These are phyloP conservation scores for Carex kokanica DNA, from an alignment of 176 grass and related monocot species.

Conservation along the genomic window DNA sequence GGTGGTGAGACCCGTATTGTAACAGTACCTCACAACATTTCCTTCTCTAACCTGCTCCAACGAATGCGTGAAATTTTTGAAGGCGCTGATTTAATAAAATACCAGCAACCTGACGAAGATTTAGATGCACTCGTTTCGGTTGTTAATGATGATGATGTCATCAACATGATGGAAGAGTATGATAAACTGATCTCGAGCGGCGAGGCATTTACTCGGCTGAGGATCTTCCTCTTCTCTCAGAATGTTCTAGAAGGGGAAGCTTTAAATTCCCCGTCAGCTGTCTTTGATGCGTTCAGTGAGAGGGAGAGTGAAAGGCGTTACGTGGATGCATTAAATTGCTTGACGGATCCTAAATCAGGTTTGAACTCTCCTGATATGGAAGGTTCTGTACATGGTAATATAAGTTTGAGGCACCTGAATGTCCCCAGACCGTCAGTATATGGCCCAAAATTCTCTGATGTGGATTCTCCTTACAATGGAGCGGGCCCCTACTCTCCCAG, in stretches of 20 bases:
- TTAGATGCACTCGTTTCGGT: slow-evolving; percentile 85
- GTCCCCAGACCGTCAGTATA: slow-evolving; percentile 47
- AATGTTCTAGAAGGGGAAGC: slow-evolving; percentile 47
- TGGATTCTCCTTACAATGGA: slow-evolving; percentile 71
- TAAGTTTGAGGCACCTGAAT: slow-evolving; percentile 60
- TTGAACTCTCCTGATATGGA: slow-evolving; percentile 47
- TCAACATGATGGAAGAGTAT: slow-evolving; percentile 99
- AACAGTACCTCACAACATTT: slow-evolving; percentile 47
- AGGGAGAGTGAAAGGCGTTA: slow-evolving; percentile 79
- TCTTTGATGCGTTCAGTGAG: slow-evolving; percentile 53
- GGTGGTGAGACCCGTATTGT: slow-evolving; percentile 82
- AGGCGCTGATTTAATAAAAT: slow-evolving; percentile 72
- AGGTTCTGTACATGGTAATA: slow-evolving; percentile 43
- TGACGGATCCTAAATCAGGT: slow-evolving; percentile 46
- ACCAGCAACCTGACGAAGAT: slow-evolving; percentile 96
- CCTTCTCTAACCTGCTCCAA: slow-evolving; percentile 45
- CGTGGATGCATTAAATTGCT: slow-evolving; percentile 82
- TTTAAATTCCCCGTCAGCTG: slow-evolving; percentile 22
- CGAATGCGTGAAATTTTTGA: slow-evolving; percentile 74
- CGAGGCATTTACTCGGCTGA: slow-evolving; percentile 62
- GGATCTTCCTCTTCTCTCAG: slow-evolving; percentile 86
- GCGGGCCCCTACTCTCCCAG: slow-evolving; percentile 58
- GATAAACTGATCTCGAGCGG: slow-evolving; percentile 66
- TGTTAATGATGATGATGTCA: slow-evolving; percentile 89
- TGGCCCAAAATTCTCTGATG: slow-evolving; percentile 55